A percentile compares a stretch with the other conserved stretches of the same genome.
Evolutionary conservation across 164 flowering plant species (phyloP).

Genomic region (Cinnamomum micranthum): DNA sequence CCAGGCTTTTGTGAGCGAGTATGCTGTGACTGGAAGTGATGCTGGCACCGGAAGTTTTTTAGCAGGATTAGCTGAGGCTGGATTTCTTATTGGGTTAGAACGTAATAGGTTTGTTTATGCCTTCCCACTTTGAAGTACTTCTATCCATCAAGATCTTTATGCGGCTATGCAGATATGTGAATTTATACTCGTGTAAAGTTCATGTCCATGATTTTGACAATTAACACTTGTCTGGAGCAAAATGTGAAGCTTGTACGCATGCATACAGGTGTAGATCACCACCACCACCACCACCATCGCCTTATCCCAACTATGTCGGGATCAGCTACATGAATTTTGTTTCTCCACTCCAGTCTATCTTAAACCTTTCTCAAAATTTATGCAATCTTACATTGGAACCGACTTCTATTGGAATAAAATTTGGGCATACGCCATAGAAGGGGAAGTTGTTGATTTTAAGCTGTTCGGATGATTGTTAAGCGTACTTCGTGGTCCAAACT

Average conservation of each 20-base stretch:
- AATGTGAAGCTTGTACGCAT: too few species aligned
- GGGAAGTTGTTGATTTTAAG: too few species aligned
- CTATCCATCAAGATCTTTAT: background rate
- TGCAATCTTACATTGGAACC: too few species aligned
- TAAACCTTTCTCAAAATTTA: too few species aligned
- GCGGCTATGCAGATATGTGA: background rate
- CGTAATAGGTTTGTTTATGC: constrained; percentile 56
- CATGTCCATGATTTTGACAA: background rate
- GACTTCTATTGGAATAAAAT: too few species aligned
- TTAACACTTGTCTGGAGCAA: background rate
- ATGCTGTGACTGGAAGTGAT: constrained; percentile 86
- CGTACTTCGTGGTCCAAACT: background rate
- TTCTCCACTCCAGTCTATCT: too few species aligned
- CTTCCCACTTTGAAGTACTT: background rate
- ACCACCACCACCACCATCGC: too few species aligned
- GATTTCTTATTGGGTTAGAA: constrained; percentile 83
- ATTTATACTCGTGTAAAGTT: background rate
- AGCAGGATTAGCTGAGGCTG: constrained; percentile 91
- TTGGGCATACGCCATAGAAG: too few species aligned
- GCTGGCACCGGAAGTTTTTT: constrained; percentile 78
- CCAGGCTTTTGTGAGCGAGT: constrained; percentile 93
- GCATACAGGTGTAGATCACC: too few species aligned
- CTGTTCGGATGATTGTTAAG: background rate
- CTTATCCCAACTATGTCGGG: too few species aligned
- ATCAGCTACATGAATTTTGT: too few species aligned